Conservation (phyloP, 1,284 basidiomycete species). For the Golubevia sp. region DNA sequence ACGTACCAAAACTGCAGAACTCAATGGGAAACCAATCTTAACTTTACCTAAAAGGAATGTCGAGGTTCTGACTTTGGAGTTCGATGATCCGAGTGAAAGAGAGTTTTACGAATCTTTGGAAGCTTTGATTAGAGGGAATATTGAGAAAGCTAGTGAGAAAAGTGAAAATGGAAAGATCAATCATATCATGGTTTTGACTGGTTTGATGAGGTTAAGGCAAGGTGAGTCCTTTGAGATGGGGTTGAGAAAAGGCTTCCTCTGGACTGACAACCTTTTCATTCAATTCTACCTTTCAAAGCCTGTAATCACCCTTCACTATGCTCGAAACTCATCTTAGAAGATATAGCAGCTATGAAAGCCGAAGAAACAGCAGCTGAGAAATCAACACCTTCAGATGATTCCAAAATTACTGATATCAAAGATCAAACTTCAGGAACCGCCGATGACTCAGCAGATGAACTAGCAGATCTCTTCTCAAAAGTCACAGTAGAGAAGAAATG, state of each 20-base stretch:
- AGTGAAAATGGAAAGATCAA: conserved; percentile 19
- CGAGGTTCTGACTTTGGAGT: conserved; percentile 58
- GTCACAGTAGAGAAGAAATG: conserved; percentile 38
- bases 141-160: conserved; percentile 17
- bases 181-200: conserved; percentile 39
- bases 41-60: conserved; percentile 68
- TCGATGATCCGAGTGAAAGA: conserved; percentile 35
- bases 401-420: no score
- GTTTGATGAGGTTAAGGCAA: conserved; percentile 51
- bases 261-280: no score
- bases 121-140: conserved; percentile 21
- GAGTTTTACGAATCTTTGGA: conserved; percentile 46
- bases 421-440: no score
- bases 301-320: no score
- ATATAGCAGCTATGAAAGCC: no score
- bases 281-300: no score
- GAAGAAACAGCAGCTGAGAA: no score
- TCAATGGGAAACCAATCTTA: conserved; percentile 69
- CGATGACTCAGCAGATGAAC: conserved; percentile 14
- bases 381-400: no score
- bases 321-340: no score
- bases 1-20: conserved; percentile 48
- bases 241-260: no score
- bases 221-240: no score
- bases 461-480: conserved; percentile 46